These are phyloP conservation scores for Ustilago curta DNA, from an alignment of 1,284 basidiomycete species.

Conservation along the genomic window DNA sequence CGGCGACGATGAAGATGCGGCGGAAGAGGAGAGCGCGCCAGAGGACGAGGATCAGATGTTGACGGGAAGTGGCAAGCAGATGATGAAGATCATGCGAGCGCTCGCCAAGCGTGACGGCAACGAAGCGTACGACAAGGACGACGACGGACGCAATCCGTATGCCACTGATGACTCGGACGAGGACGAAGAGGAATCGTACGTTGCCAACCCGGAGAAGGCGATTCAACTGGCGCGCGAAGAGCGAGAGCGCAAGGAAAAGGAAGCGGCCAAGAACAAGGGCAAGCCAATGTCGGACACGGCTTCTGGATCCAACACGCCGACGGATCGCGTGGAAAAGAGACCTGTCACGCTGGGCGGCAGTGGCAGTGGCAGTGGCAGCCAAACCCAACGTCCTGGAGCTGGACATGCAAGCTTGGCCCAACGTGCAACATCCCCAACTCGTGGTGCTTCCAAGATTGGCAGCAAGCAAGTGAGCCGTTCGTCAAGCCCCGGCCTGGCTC, in stretches of 20 bases:
- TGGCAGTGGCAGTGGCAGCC: background rate
- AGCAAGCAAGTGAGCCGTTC: slow-evolving; percentile 54
- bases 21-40: slow-evolving; percentile 41
- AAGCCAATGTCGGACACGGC: slow-evolving; percentile 23
- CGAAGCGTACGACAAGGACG: slow-evolving; percentile 66
- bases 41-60: slow-evolving; percentile 61
- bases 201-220: slow-evolving; percentile 67
- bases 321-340: slow-evolving; percentile 42
- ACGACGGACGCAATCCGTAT: slow-evolving; percentile 66
- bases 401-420: slow-evolving; percentile 59
- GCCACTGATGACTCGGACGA: slow-evolving; percentile 63
- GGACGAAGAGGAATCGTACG: slow-evolving; percentile 63
- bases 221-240: slow-evolving; percentile 66
- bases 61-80: slow-evolving; percentile 66
- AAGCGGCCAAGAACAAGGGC: slow-evolving; percentile 46
- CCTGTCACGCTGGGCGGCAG: slow-evolving; percentile 17
- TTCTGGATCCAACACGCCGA: slow-evolving; percentile 47
- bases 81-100: slow-evolving; percentile 69
- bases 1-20: slow-evolving; percentile 55
- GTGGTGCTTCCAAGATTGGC: slow-evolving; percentile 45
- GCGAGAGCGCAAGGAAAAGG: slow-evolving; percentile 54
- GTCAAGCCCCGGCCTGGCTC: slow-evolving; percentile 35
- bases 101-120: slow-evolving; percentile 64
- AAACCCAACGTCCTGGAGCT: slow-evolving; percentile 50
- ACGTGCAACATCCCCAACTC: slow-evolving; percentile 53